Conservation (phyloP, 2,329 filamentous ascomycete genomes). For the Xylaria sp. region DNA sequence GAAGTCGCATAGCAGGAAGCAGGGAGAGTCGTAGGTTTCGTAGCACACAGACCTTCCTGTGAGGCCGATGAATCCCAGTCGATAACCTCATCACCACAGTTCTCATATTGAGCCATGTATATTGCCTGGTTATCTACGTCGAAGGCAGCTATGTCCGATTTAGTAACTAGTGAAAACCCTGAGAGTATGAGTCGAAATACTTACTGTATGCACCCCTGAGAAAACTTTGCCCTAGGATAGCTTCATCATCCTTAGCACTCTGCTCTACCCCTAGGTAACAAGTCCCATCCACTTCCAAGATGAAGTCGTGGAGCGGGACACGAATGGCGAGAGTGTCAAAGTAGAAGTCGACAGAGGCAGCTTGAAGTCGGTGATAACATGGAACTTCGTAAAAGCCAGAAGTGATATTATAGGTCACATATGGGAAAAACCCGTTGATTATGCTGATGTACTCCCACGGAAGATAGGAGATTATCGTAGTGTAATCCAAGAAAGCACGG, state of each 20-base stretch:
- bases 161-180: not conserved
- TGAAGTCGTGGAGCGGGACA: constrained; percentile 40
- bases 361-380: constrained; percentile 33
- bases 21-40: constrained; percentile 20
- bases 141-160: constrained; percentile 35
- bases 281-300: constrained; percentile 27
- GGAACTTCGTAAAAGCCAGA: constrained; percentile 32
- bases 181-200: not conserved
- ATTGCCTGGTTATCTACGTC: constrained; percentile 37
- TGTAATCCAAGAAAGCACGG: constrained; percentile 35
- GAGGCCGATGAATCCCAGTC: constrained; percentile 27
- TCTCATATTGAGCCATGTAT: constrained; percentile 41
- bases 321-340: constrained; percentile 33
- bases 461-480: constrained; percentile 31
- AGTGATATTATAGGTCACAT: constrained; percentile 28
- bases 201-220: constrained; percentile 40
- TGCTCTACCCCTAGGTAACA: constrained; percentile 34
- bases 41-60: constrained; percentile 30
- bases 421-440: constrained; percentile 28
- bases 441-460: constrained; percentile 23
- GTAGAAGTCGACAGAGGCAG: constrained; percentile 38
- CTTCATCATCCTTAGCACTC: constrained; percentile 6
- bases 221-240: constrained; percentile 37
- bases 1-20: constrained; percentile 27
- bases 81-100: constrained; percentile 37